Evolutionary conservation across 2,329 filamentous ascomycete genomes (phyloP).

Genomic region (Hypoxylon sp.): DNA sequence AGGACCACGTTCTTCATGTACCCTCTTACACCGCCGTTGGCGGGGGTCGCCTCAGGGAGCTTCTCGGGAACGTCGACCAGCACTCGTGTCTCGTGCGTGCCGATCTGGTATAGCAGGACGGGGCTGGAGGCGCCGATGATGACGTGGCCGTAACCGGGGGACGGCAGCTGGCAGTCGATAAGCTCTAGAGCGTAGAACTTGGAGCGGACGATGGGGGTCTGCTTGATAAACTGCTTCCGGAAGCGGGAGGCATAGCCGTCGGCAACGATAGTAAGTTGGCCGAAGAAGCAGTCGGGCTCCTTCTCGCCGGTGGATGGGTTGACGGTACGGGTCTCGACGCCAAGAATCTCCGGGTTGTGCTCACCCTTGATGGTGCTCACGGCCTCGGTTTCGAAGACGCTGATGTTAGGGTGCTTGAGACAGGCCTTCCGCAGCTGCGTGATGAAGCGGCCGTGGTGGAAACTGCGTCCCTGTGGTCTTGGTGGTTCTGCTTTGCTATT

Average conservation of each 20-base stretch:
- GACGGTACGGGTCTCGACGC: slow-evolving; percentile 81
- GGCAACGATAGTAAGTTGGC: slow-evolving; percentile 86
- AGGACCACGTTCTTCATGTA: slow-evolving; percentile 87
- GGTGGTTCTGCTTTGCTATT: slow-evolving; percentile 54
- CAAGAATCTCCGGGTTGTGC: slow-evolving; percentile 80
- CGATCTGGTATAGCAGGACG: slow-evolving; percentile 96
- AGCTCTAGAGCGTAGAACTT: slow-evolving; percentile 96
- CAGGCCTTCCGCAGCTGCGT: slow-evolving; percentile 84
- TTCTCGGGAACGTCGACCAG: slow-evolving; percentile 89
- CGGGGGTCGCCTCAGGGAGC: slow-evolving; percentile 78
- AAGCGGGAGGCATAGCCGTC: slow-evolving; percentile 96
- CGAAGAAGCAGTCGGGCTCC: slow-evolving; percentile 84
- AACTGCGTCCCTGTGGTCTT: slow-evolving; percentile 80
- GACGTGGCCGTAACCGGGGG: slow-evolving; percentile 85
- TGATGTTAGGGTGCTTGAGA: slow-evolving; percentile 83
- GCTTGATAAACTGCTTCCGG: slow-evolving; percentile 81
- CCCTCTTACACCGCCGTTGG: slow-evolving; percentile 85
- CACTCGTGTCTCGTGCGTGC: slow-evolving; percentile 91
- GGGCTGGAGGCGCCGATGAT: slow-evolving; percentile 83
- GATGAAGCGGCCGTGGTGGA: slow-evolving; percentile 97
- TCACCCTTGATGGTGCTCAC: slow-evolving; percentile 80
- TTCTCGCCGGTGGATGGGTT: slow-evolving; percentile 70
- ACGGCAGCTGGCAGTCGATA: slow-evolving; percentile 85
- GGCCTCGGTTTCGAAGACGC: slow-evolving; percentile 90
- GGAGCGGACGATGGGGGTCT: slow-evolving; percentile 78